Evolutionary conservation across 257 asterid genomes (phyloP).

Genomic region (Lycium barbarum): DNA sequence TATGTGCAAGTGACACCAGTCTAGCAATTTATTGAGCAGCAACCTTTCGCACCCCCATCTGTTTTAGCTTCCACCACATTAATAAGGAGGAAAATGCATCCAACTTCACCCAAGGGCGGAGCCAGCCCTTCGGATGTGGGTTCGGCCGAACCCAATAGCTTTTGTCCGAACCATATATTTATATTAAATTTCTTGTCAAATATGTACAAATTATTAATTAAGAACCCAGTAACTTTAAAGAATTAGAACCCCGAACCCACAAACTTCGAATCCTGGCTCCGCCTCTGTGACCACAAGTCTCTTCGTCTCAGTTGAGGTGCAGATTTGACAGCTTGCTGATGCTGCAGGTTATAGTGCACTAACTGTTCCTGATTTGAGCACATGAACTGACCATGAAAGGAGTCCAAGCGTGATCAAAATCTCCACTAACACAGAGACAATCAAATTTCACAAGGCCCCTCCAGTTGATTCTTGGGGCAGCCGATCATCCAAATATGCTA

Average conservation of each 20-base stretch:
- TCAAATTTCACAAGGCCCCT: constrained; percentile 70
- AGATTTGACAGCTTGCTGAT: constrained; percentile 66
- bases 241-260: no score
- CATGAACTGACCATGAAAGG: constrained; percentile 71
- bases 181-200: no score
- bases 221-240: no score
- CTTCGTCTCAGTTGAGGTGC: constrained; percentile 59
- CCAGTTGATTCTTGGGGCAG: constrained; percentile 87
- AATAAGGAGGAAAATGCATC: constrained; percentile 75
- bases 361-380: constrained; percentile 66
- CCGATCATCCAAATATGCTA: constrained; percentile 72
- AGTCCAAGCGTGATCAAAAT: constrained; percentile 53
- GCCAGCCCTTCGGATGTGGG: no score
- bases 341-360: constrained; percentile 83
- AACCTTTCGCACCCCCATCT: constrained; percentile 57
- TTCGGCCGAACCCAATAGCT: no score
- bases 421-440: constrained; percentile 51
- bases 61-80: constrained; percentile 75
- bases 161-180: no score
- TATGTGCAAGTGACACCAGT: constrained; percentile 60
- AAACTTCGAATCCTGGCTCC: no score
- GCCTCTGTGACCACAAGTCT: constrained; percentile 28
- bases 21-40: constrained; percentile 77
- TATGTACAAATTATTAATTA: no score
- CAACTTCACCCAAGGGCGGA: constrained; percentile 77